Evolutionary conservation across 371 early-diverging fungal species (phyloP).

Genomic region (Chytridium lagenaria): DNA sequence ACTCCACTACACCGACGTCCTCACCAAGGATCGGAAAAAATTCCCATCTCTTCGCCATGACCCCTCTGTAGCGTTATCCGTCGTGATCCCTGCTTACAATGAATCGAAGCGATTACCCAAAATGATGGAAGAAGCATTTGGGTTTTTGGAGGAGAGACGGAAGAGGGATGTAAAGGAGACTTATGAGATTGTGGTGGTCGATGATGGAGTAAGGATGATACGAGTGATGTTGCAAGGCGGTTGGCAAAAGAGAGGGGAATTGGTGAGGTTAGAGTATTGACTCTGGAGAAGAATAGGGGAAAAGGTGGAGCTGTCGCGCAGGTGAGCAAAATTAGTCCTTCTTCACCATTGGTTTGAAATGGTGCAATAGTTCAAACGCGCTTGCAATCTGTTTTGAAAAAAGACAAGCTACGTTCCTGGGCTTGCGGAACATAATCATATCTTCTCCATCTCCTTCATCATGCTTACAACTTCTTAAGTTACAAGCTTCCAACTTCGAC

Average conservation of each 20-base stretch:
- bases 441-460: too few species aligned
- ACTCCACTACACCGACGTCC: slow-evolving; percentile 55
- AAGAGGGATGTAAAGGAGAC: slow-evolving; percentile 54
- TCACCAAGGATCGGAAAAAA: slow-evolving; percentile 24
- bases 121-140: slow-evolving; percentile 82
- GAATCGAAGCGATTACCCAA: slow-evolving; percentile 81
- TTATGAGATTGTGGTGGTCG: slow-evolving; percentile 89
- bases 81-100: slow-evolving; percentile 93
- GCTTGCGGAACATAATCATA: too few species aligned
- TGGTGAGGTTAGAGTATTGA: slow-evolving; percentile 69
- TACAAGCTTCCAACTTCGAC: too few species aligned
- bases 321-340: slow-evolving; percentile 55
- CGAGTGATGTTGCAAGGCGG: slow-evolving; percentile 69
- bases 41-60: slow-evolving; percentile 45
- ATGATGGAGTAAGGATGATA: slow-evolving; percentile 87
- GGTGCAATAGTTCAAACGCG: background rate
- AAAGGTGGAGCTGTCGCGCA: slow-evolving; percentile 95
- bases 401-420: too few species aligned
- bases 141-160: slow-evolving; percentile 61
- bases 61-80: slow-evolving; percentile 65
- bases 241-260: slow-evolving; percentile 60
- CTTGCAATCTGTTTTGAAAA: too few species aligned
- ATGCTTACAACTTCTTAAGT: too few species aligned
- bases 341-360: background rate
- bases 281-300: slow-evolving; percentile 83